These are phyloP conservation scores for Teratosphaeria destructans DNA, from an alignment of 2,329 filamentous ascomycete genomes.

Conservation along the genomic window DNA sequence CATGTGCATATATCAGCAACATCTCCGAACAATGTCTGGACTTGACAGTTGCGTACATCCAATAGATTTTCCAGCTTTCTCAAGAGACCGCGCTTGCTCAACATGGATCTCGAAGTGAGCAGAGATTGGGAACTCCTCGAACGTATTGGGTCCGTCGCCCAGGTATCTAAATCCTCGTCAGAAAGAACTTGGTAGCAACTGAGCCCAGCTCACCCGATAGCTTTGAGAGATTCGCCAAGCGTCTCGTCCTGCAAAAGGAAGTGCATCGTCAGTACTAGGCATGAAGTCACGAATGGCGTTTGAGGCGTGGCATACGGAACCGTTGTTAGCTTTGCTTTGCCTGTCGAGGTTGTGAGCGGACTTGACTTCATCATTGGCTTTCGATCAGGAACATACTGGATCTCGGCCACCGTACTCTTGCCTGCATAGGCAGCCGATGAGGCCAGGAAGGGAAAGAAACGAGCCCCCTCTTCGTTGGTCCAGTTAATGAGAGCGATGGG, in stretches of 20 bases:
- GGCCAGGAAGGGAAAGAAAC: slow-evolving; percentile 6
- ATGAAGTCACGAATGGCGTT: slow-evolving; percentile 10
- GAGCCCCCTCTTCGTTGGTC: slow-evolving; percentile 16
- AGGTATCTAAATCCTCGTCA: slow-evolving; percentile 19
- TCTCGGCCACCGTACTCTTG: slow-evolving; percentile 13
- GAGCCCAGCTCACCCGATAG: background rate
- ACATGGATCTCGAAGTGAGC: slow-evolving; percentile 18
- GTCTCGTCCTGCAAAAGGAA: slow-evolving; percentile 1
- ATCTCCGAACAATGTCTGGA: no score
- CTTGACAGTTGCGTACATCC: background rate
- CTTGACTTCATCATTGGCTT: background rate
- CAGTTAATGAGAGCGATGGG: slow-evolving; percentile 17
- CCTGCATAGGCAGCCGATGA: slow-evolving; percentile 13
- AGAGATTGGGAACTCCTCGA: slow-evolving; percentile 9
- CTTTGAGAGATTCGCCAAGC: background rate
- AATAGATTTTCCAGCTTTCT: slow-evolving; percentile 7
- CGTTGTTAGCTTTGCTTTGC: slow-evolving; percentile 20
- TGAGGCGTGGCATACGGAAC: slow-evolving; percentile 4
- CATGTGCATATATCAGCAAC: no score
- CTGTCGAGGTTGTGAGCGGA: slow-evolving; percentile 10
- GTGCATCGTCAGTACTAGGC: slow-evolving; percentile 13
- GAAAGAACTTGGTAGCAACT: background rate
- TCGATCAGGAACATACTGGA: slow-evolving; percentile 10
- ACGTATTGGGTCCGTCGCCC: slow-evolving; percentile 11
- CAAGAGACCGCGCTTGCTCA: slow-evolving; percentile 10